Evolutionary conservation across 306 rosid genomes (phyloP), one percentile per base, ranked within the genome.

Genomic region (Cicer chorassanicum): DNA sequence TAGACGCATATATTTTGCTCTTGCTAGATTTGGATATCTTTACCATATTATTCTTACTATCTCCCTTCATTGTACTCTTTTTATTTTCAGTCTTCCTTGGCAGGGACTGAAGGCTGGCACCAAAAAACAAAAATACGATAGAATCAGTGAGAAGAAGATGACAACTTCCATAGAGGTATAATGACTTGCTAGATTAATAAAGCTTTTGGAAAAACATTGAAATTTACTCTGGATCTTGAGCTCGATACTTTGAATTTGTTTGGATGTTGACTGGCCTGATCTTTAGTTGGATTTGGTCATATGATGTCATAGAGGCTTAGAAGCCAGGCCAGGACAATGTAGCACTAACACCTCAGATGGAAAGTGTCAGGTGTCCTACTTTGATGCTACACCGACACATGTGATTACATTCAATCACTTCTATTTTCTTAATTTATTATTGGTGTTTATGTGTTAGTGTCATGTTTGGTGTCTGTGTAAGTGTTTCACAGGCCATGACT

Each of bases 21-120:
- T 8, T 48, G 43, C 80, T 81, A 38, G 55, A 74, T 75, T 83
- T 76, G 73, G 64, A 45, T 81, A 72, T 72, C 67, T 44, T 73
- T 38, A 67, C 14, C 21, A 57, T 65, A 57, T 64, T 19, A 13
- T 66, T 78, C 77, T 73, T 48, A 55, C 78, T 29, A 10, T 39
- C 38, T 43, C 81, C 73, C 75, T 71, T 9, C 50, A 29, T 40
- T 34, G n/a, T 48, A 61, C 71, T 29, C 8, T 43, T 46, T 65
- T 76, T 56, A 38, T 44, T 80, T 77, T 63, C 85, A 95, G 99
- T 88, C 99, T 95, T 85, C 99, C 99, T 53, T 95, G 99, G 99
- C 99, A 95, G 77, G 99, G 99, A 78, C 77, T 95, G 72, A 95
- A 92, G 76, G 99, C 99, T 50, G 98, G 98, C 78, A 95, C 97